Base-by-base conservation (phyloP, 176 grass and related monocot species). In the Raddia distichophylla region DNA sequence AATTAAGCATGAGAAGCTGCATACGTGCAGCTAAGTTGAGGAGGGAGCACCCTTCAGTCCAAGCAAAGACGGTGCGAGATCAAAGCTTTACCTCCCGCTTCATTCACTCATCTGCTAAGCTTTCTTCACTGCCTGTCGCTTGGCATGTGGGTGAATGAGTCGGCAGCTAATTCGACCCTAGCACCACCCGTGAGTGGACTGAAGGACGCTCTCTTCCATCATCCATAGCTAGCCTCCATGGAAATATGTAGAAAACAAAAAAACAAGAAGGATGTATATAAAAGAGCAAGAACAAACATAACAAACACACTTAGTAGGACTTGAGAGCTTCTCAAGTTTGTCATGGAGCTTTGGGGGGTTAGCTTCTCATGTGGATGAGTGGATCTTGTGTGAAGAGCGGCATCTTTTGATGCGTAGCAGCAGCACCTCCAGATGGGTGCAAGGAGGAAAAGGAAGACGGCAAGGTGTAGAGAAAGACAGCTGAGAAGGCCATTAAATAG, bases 21-120 rank as follows among this genome's bases (percentile, higher is more conserved):
- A 82, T 89, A 67, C 37, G 37, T 89, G 74, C 27, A 27, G 60
- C 7, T 15, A 27, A 63, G 51, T 42, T 73, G 69, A 87, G 84
- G 89, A 95, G 93, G 93, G 93, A 95, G 93, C 90, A 93, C 93
- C 93, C 93, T 95, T 95, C 93, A 95, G 93, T 95, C 93, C 93
- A 95, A 95, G 93, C 82, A 95, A 81, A 49, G 88, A 90, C n/a
- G 66, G 64, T 81, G 65, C 59, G 71, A 83, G 88, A 93, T 90
- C 90, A 60, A 86, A 88, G 75, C 51, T 81, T 88, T 91, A 95
- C 64, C 93, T 95, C 90, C 93, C 93, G 90, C 93, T 88, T 95
- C 93, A 95, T 95, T 95, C 93, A 93, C 85, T 87, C 93, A 95
- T 81, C 64, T 95, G 91, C 90, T 71, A 92, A 95, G 93, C 79